Base-by-base conservation (phyloP, 352 stramenopile genomes). In the Phytophthora hibernalis region DNA sequence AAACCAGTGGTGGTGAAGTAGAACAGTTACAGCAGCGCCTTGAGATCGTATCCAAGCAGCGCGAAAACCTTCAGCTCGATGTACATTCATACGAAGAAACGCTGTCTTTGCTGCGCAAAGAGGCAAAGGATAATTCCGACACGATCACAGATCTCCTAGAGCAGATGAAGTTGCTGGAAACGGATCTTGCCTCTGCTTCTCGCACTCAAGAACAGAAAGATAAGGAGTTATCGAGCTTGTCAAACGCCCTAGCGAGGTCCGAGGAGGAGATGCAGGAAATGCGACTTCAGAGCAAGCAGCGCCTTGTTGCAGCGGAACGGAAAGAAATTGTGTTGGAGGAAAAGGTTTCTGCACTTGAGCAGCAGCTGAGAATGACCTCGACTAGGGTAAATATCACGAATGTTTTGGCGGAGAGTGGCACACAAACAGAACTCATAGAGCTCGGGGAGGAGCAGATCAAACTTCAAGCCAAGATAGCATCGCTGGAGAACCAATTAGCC, bases 71-170 rank as follows among this genome's bases (percentile, higher is more conserved):
- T 3, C 74, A 87, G 37, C 67, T 91, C 20, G 85, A 93, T 48
- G 73, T 90, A 8, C 72, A 80, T 40, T 93, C 85, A 30, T 93
- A 91, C 56, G 73, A 85, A 57, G 85, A 91, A 56, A 77, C 79
- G 3, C 44, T 90, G 9, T 67, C 72, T 31, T 44, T 89, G n/a
- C 43, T 91, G 18, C 83, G 80, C 9, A 68, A 72, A 18, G 75
- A 93, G 44, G 56, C 85, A n/a, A 89, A 87, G 51, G 63, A 76
- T 18, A 83, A 63, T 43, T 79, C 78, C 0, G 65, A 83, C 26
- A 73, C 55, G 5, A 76, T 80, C 28, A 52, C 67, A 24, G 72
- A 79, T 22, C 49, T 82, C 13, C 24, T 67, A 26, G 80, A 87
- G 42, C 75, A 74, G 37, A 51, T 82, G 30, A 80, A 76, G 38